phyloP scores from a whole-genome alignment of 1,284 basidiomycete species.

The Rhodofomes roseus region DNA sequence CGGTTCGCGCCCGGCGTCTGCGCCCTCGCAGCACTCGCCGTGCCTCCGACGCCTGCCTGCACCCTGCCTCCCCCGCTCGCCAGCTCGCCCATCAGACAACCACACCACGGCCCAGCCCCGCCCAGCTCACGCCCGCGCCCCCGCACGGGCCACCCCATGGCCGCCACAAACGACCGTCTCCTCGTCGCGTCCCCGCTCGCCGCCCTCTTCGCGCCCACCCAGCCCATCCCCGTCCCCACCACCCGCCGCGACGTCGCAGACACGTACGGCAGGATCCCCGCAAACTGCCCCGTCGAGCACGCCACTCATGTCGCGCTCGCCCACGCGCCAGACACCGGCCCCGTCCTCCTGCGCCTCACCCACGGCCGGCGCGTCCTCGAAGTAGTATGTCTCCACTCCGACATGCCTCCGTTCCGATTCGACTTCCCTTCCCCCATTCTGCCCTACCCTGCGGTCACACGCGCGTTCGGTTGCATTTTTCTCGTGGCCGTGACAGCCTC shows the following conservation, averaged over 20 bases:
- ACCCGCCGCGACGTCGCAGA: conserved; percentile 51
- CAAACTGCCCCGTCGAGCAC: conserved; percentile 68
- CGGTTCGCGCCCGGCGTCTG: too few relatives aligned
- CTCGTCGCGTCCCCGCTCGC: conserved; percentile 64
- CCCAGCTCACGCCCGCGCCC: conserved; percentile 3
- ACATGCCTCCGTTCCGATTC: conserved; percentile 66
- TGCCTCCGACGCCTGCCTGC: not conserved
- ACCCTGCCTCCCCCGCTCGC: not conserved
- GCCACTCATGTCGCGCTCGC: conserved; percentile 51
- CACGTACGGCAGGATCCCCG: conserved; percentile 35
- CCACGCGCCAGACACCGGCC: conserved; percentile 56
- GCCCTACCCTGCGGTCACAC: conserved; percentile 63
- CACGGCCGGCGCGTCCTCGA: conserved; percentile 76
- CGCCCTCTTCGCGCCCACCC: conserved; percentile 50
- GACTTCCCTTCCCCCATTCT: conserved; percentile 74
- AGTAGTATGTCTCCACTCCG: conserved; percentile 65
- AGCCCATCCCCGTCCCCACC: conserved; percentile 53
- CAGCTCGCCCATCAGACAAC: not conserved
- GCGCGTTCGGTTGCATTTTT: conserved; percentile 60
- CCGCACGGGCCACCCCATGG: not conserved
- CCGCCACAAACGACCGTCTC: conserved; percentile 38
- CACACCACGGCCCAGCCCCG: not conserved
- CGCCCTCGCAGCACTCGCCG: not conserved
- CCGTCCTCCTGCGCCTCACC: conserved; percentile 72
- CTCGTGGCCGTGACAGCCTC: conserved; percentile 65